Percentiles rank a stretch among this genome's conserved stretches.
Evolutionary conservation across 2,329 filamentous ascomycete genomes (phyloP).

Genomic region (Fusarium agapanthi): DNA sequence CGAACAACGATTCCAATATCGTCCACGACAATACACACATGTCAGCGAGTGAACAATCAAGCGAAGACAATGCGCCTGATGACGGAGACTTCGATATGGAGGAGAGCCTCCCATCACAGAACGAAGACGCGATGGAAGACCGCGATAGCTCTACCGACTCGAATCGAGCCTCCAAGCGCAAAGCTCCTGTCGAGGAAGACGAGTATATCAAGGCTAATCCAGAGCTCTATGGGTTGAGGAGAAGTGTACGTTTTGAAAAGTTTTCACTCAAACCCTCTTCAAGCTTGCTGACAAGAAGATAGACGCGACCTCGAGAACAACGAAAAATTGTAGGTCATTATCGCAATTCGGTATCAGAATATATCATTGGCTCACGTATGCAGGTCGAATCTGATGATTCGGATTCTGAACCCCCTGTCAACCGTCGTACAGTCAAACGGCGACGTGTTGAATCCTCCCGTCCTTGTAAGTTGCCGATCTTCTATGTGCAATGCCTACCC

Average conservation of each 20-base stretch:
- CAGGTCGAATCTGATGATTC: slow-evolving; percentile 69
- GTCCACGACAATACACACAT: slow-evolving; percentile 51
- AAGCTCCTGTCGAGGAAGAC: slow-evolving; percentile 74
- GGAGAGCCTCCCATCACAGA: slow-evolving; percentile 60
- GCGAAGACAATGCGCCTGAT: slow-evolving; percentile 66
- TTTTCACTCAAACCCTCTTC: slow-evolving; percentile 23
- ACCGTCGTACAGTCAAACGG: slow-evolving; percentile 71
- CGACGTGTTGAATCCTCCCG: slow-evolving; percentile 73
- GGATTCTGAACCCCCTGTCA: slow-evolving; percentile 72
- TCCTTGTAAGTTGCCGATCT: slow-evolving; percentile 60
- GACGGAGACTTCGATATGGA: slow-evolving; percentile 82
- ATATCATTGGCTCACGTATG: slow-evolving; percentile 19
- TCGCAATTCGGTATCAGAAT: neutral
- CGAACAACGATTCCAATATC: slow-evolving; percentile 53
- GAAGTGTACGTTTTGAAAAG: slow-evolving; percentile 76
- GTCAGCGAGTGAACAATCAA: slow-evolving; percentile 59
- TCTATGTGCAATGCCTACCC: neutral
- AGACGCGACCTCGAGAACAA: slow-evolving; percentile 67
- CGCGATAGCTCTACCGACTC: slow-evolving; percentile 77
- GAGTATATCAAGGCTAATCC: slow-evolving; percentile 91
- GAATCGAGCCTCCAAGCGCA: slow-evolving; percentile 76
- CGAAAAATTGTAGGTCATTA: slow-evolving; percentile 62
- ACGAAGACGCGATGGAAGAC: slow-evolving; percentile 59
- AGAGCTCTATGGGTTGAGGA: slow-evolving; percentile 90
- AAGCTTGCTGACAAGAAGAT: slow-evolving; percentile 45